phyloP scores from a whole-genome alignment of 2,329 filamentous ascomycete genomes.

The Aspergillus cejpii region DNA sequence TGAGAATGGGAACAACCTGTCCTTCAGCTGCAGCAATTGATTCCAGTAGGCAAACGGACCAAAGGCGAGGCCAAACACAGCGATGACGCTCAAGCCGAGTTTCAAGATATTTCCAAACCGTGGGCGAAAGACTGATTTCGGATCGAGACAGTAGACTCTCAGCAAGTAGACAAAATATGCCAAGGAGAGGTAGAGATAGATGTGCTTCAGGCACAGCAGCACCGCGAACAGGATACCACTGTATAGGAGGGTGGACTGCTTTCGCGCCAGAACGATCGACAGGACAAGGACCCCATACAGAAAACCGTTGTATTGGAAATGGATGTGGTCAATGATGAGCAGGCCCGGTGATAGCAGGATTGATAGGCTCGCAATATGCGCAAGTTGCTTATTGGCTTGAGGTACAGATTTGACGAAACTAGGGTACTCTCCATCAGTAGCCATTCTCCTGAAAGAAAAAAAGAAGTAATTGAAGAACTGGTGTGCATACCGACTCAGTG shows the following conservation, averaged over 20 bases:
- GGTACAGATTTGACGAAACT: slow-evolving; percentile 71
- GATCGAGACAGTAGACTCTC: slow-evolving; percentile 78
- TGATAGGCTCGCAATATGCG: slow-evolving; percentile 80
- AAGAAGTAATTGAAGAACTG: neutral
- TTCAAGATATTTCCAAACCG: slow-evolving; percentile 75
- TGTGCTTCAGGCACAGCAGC: slow-evolving; percentile 92
- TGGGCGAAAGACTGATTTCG: slow-evolving; percentile 67
- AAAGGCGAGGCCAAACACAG: slow-evolving; percentile 73
- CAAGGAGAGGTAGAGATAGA: slow-evolving; percentile 91
- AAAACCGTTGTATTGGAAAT: slow-evolving; percentile 98
- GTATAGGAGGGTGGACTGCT: slow-evolving; percentile 64
- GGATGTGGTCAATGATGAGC: slow-evolving; percentile 95
- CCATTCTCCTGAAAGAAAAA: slow-evolving; percentile 2
- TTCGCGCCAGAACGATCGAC: slow-evolving; percentile 75
- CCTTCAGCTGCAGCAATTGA: slow-evolving; percentile 77
- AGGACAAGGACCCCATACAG: slow-evolving; percentile 86
- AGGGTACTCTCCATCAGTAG: slow-evolving; percentile 13
- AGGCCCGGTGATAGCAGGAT: slow-evolving; percentile 87
- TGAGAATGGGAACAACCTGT: slow-evolving; percentile 86
- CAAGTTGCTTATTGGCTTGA: slow-evolving; percentile 59
- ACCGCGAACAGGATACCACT: slow-evolving; percentile 79
- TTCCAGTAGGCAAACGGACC: slow-evolving; percentile 77
- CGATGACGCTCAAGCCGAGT: slow-evolving; percentile 64
- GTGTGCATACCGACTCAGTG: slow-evolving; percentile 61
- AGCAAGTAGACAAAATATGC: slow-evolving; percentile 93